These are phyloP conservation scores for Blastocystis sp. DNA, from an alignment of 352 stramenopile genomes.

Conservation along the genomic window DNA sequence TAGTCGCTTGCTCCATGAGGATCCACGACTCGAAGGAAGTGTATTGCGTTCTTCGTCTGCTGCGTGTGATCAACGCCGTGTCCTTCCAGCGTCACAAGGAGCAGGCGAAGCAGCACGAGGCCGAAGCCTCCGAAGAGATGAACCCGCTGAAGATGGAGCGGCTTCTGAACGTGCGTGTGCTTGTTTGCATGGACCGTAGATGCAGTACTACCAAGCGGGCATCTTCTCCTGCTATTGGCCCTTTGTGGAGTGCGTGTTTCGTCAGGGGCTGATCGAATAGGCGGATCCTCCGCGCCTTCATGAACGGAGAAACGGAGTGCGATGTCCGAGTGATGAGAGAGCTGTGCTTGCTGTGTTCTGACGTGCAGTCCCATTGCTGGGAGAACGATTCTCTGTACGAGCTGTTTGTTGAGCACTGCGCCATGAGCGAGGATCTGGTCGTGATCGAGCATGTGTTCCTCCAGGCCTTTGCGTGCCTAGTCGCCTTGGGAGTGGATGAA, in stretches of 20 bases:
- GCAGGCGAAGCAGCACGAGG: not conserved
- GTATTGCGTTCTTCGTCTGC: conserved; percentile 10
- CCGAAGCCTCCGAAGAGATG: not conserved
- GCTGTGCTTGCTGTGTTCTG: not conserved
- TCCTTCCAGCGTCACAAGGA: not conserved
- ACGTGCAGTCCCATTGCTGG: not conserved
- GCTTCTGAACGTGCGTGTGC: not conserved
- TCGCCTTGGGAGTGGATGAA: not conserved
- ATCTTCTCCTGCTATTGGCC: not conserved
- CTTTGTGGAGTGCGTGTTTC: not conserved
- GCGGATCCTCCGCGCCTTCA: too few species aligned
- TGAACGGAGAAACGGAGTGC: not conserved
- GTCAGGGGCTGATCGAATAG: not conserved
- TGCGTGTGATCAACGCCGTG: conserved; percentile 29
- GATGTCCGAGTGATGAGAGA: not conserved
- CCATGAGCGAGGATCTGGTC: not conserved
- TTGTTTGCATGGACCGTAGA: not conserved
- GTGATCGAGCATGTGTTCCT: not conserved
- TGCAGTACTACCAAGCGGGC: not conserved
- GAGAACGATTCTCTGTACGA: not conserved
- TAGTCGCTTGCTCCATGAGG: not conserved
- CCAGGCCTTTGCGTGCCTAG: not conserved
- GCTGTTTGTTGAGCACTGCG: not conserved
- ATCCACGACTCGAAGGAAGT: not conserved
- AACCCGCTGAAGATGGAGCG: not conserved